Evolutionary conservation across 2,329 filamentous ascomycete genomes (phyloP), one percentile per base, ranked within the genome.

Genomic region (Microdochium paspali): DNA sequence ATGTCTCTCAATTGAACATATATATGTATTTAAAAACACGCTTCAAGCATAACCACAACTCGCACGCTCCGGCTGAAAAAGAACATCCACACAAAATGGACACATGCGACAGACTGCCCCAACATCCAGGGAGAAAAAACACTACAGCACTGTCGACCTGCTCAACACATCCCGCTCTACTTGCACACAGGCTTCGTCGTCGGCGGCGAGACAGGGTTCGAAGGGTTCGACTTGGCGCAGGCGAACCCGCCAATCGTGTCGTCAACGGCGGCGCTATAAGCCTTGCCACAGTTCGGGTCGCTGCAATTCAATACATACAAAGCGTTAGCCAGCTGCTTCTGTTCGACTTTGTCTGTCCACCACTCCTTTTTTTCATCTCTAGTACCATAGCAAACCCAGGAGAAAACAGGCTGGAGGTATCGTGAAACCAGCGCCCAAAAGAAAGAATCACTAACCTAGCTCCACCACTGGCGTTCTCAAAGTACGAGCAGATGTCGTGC

Each of bases 401-500:
- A 18, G 6, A 18, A 18, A 15, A 35, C 31, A 15, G 31, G 18
- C 31, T 6, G 5, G 31, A n/a, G 5, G 31, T 35, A 15, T 7
- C 4, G 9, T 6, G 15, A 31, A 15, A 2, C n/a, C n/a, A n/a
- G n/a, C n/a, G n/a, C n/a, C n/a, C n/a, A n/a, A n/a, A 45, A 20
- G 2, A 31, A 4, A 15, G 7, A 4, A 50, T 31, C 6, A 46
- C 57, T 50, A 55, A 72, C 72, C 64, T 70, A 0, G 68, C 59
- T 2, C 72, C 72, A 7, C 69, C 69, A n/a, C 59, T 67, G 2
- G 72, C 70, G 45, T 67, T 68, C 25, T 74, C 67, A 49, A 75
- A 75, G 51, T 70, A 75, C 3, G 70, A 73, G 55, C 72, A 76
- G 12, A 75, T 66, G 44, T 75, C 72, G 47, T 75, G 72, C 0